A percentile compares a stretch with the other conserved stretches of the same genome.
These are phyloP conservation scores for Cryptococcus sp. DNA, from an alignment of 1,284 basidiomycete species.

Conservation along the genomic window DNA sequence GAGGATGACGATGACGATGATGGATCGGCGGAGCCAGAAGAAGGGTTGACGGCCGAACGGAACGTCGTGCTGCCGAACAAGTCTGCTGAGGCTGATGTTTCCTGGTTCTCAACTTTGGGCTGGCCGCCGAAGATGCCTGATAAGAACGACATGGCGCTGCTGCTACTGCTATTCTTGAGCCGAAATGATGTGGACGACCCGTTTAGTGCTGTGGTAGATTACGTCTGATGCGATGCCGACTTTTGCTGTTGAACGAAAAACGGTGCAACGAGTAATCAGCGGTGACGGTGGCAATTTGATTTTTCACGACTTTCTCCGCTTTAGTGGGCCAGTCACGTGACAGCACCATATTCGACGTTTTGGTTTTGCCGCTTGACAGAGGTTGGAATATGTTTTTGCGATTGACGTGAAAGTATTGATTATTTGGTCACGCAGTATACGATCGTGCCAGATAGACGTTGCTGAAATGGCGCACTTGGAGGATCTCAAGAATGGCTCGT, in stretches of 20 bases:
- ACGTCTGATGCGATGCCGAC: no score
- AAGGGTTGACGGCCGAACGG: constrained; percentile 30
- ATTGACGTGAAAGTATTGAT: background rate
- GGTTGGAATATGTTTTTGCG: background rate
- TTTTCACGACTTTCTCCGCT: constrained; percentile 9
- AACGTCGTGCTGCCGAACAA: constrained; percentile 47
- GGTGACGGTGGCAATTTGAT: background rate
- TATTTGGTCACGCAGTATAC: background rate
- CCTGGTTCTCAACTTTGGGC: constrained; percentile 19
- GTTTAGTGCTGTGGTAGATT: background rate
- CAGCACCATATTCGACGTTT: background rate
- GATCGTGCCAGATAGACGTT: background rate
- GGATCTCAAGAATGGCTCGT: background rate
- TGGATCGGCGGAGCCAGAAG: constrained; percentile 14
- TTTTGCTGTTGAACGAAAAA: background rate
- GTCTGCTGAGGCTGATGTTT: constrained; percentile 42
- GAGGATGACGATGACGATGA: constrained; percentile 20
- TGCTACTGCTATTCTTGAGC: no score
- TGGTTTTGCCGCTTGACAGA: background rate
- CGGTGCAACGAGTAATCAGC: background rate
- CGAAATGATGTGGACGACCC: no score
- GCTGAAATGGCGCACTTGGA: constrained; percentile 1
- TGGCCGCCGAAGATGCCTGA: constrained; percentile 39
- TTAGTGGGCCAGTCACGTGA: constrained; percentile 7
- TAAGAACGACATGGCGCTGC: constrained; percentile 50